Conservation (phyloP, 2,329 filamentous ascomycete species). For the Fusarium subtropicale region DNA sequence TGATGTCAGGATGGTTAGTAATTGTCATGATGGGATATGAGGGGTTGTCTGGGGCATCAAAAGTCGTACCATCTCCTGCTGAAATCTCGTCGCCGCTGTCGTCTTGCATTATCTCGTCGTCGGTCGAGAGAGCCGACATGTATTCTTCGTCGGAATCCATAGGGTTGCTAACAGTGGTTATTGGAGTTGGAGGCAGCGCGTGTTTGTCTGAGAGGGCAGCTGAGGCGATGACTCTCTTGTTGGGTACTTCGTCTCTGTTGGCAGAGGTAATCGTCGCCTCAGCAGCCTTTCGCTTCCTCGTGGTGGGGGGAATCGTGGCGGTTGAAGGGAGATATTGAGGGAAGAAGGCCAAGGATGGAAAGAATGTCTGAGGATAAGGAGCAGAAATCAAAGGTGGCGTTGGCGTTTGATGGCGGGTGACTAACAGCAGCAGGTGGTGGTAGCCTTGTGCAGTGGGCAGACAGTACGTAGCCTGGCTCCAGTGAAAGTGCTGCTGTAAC, state of each 20-base stretch:
- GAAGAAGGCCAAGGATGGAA: slow-evolving; percentile 15
- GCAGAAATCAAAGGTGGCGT: slow-evolving; percentile 38
- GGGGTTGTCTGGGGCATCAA: slow-evolving; percentile 25
- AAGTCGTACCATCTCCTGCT: slow-evolving; percentile 59
- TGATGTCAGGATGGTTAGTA: slow-evolving; percentile 27
- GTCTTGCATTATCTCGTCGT: slow-evolving; percentile 78
- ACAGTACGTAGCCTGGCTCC: slow-evolving; percentile 14
- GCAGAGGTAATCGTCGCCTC: slow-evolving; percentile 69
- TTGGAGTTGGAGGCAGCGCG: slow-evolving; percentile 68
- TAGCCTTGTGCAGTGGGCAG: slow-evolving; percentile 5
- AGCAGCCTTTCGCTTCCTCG: slow-evolving; percentile 73
- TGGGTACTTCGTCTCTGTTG: slow-evolving; percentile 56
- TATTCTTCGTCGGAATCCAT: slow-evolving; percentile 99
- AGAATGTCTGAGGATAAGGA: slow-evolving; percentile 28
- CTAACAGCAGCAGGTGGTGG: slow-evolving; percentile 23
- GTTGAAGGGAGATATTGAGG: slow-evolving; percentile 37
- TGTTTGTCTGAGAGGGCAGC: slow-evolving; percentile 53
- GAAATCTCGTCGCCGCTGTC: slow-evolving; percentile 80
- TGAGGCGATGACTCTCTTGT: slow-evolving; percentile 69
- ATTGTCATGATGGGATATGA: slow-evolving; percentile 10
- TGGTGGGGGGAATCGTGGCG: slow-evolving; percentile 70
- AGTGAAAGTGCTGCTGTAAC: neutral
- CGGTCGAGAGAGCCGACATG: slow-evolving; percentile 83
- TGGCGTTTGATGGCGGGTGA: slow-evolving; percentile 40
- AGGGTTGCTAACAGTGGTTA: slow-evolving; percentile 65